phyloP scores from a whole-genome alignment of 768 basidiomycete species.

The Leccinum variicolor region DNA sequence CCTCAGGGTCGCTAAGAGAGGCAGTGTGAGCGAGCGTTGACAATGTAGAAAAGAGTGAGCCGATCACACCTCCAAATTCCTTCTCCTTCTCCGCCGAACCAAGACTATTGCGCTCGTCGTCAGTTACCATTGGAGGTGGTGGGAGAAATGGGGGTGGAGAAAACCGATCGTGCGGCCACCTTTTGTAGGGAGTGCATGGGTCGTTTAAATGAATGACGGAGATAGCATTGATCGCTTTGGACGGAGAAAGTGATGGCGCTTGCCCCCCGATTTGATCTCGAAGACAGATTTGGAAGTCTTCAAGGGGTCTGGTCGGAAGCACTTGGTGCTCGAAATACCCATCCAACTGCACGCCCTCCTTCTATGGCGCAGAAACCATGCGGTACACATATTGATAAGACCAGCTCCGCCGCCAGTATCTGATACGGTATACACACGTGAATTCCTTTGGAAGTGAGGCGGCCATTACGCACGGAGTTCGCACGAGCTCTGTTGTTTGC shows the following conservation, averaged over 20 bases:
- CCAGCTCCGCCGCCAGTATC: background rate
- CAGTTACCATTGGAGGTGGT: slow-evolving; percentile 17
- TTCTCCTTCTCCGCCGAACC: slow-evolving; percentile 26
- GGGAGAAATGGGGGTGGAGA: background rate
- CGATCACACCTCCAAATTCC: slow-evolving; percentile 13
- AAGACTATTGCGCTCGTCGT: slow-evolving; percentile 15
- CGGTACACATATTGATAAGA: background rate
- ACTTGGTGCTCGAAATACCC: background rate
- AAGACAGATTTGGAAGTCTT: background rate
- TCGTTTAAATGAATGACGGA: background rate
- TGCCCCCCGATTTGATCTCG: background rate
- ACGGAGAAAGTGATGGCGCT: background rate
- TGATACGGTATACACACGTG: background rate
- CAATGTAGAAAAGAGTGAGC: background rate
- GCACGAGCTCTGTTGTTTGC: background rate
- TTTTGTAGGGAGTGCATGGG: slow-evolving; percentile 14
- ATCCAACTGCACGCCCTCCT: background rate
- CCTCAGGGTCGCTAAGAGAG: slow-evolving; percentile 2
- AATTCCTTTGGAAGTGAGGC: background rate
- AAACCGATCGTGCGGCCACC: background rate
- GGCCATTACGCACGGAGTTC: background rate
- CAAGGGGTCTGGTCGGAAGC: background rate
- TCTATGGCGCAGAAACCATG: background rate
- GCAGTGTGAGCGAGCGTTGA: background rate
- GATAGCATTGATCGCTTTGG: background rate